These are phyloP conservation scores for Galerina sulciceps DNA, from an alignment of 768 basidiomycete species.

Conservation along the genomic window DNA sequence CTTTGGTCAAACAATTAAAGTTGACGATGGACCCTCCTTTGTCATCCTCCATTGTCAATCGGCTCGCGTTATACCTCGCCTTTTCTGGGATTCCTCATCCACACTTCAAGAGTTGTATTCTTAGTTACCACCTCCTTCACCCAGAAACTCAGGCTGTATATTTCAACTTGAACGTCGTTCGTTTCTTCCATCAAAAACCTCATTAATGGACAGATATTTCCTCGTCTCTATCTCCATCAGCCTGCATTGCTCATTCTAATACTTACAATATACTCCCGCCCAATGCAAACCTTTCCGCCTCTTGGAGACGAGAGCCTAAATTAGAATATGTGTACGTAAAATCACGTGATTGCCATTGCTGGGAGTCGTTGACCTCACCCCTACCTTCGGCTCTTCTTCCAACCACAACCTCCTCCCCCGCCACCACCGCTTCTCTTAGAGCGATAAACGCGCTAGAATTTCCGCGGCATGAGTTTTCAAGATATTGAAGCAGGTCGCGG, in stretches of 20 bases:
- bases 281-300: too few species aligned
- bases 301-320: too few species aligned
- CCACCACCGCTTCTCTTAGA: background rate
- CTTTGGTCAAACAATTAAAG: background rate
- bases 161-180: background rate
- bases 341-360: background rate
- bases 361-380: constrained; percentile 7
- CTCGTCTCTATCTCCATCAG: background rate
- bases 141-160: too few species aligned
- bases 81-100: background rate
- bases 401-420: background rate
- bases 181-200: background rate
- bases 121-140: background rate
- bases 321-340: background rate
- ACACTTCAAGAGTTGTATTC: constrained; percentile 7
- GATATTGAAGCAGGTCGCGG: constrained; percentile 55
- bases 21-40: background rate
- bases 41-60: background rate
- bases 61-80: background rate
- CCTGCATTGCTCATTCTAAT: constrained; percentile 1
- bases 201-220: background rate
- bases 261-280: background rate
- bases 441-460: background rate
- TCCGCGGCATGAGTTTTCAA: constrained; percentile 54
- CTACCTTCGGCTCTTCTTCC: background rate